Evolutionary conservation across 1,284 basidiomycete genomes (phyloP), one percentile per base, ranked within the genome.

Genomic region (Malassezia restricta): DNA sequence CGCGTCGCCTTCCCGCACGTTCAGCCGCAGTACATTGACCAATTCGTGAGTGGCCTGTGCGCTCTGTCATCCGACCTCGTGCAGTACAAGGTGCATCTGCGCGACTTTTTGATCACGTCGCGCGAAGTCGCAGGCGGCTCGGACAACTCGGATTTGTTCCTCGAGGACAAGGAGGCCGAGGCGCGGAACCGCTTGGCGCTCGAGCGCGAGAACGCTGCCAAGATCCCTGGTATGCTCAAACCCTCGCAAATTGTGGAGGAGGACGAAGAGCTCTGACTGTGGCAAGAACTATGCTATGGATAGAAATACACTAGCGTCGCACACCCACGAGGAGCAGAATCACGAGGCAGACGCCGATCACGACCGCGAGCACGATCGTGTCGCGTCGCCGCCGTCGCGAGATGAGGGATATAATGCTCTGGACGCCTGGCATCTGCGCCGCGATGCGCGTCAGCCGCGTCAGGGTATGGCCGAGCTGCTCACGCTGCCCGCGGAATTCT

Each of bases 191-290:
- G 81, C 75, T 79, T 82, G 0, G 82, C 83, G 57, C 84, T 83
- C 56, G 90, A 95, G 76, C 83, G 85, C 50, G 82, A 89, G 76
- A 80, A 83, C 31, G 91, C 91, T 15, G 86, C 87, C 79, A 82
- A 86, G 62, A 89, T 98, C 58, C 94, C 92, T n/a, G 94, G 94
- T 50, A 88, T 98, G 86, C 80, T 96, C 74, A 96, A 96, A 76
- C 92, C 92, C 29, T 59, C 59, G 43, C 63, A 69, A 57, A 68
- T 68, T 49, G 63, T 57, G 47, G 65, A 68, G 44, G 62, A 68
- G 57, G 59, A 66, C 51, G 62, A 62, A 50, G 64, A 65, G 49
- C 44, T 61, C 41, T 71, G 70, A 66, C 70, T 71, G 46, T 51
- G 59, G 28, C 54, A 58, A 11, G 59, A 71, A 31, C 56, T 71